Base-by-base conservation (phyloP, 2,329 filamentous ascomycete species). In the Mycogone perniciosa region DNA sequence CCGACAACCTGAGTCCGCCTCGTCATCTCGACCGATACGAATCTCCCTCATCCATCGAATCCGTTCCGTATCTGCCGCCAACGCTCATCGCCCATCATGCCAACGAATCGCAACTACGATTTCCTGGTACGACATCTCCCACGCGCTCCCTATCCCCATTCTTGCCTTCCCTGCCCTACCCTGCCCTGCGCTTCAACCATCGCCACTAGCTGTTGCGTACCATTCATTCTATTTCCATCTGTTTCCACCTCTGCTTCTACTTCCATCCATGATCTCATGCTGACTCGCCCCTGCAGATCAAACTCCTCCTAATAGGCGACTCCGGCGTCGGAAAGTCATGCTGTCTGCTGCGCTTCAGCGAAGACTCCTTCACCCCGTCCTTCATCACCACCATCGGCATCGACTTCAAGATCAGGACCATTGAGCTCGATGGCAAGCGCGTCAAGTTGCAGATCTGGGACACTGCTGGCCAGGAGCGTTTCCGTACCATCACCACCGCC, bases 371-470 rank as follows among this genome's bases (percentile, higher is more conserved):
- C 76, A 96, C 91, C 48, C 91, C 91, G 40, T 95, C 89, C 62
- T 96, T 96, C 79, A 96, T 96, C 77, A 96, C 91, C 56, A 99
- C 93, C 57, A 99, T 99, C 73, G 93, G 93, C 62, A 97, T 99
- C 76, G 93, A 99, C 76, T 99, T 99, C 79, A 99, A 99, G 81
- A 99, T 99, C 69, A 84, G 93, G 60, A 99, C 93, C 59, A 99
- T 99, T 75, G 93, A 99, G 76, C 80, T 99, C 61, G 93, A 99
- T 74, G 92, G 92, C 69, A 99, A 99, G 82, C 83, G 92, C 57
- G 93, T 99, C 64, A 99, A 99, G 80, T 76, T 99, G 68, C 93
- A 99, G 77, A 99, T 99, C 74, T 99, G 93, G 93, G 93, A 99
- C 68, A 99, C 93, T 29, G 93, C 93, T 48, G 93, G 93, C 50